Base-by-base conservation (phyloP, 805 yeast species). In the Saccharomycopsis guyanensis region DNA sequence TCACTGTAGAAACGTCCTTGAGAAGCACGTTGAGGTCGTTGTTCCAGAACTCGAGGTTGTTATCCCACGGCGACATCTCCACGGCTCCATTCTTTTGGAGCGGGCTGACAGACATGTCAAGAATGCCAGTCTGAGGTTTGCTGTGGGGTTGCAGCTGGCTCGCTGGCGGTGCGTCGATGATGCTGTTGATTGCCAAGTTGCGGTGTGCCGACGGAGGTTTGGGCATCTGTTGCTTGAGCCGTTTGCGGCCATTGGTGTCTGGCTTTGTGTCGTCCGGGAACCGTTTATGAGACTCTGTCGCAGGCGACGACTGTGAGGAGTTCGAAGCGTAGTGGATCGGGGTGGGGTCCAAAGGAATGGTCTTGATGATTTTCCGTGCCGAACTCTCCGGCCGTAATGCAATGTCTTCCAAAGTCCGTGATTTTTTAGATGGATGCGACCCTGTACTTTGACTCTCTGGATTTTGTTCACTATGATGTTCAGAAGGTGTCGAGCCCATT, bases 261-360 rank as follows among this genome's bases (percentile, higher is more conserved):
- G 40, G 40, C 15, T 37, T 16, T 19, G 27, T 18, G 7, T 34
- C 38, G 33, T 12, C 12, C 33, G n/a, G 33, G 6, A 19, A 8
- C 13, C 38, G 29, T 25, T 25, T 25, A 6, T 25, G 29, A 10
- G 29, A 7, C 29, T 25, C 29, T 25, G 29, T 10, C 29, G 29
- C 10, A 25, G 29, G 10, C 29, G 10, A 10, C 29, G 6, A 10
- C 29, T 25, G 29, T 10, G 29, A 25, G 10, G 10, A 10, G 29
- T 25, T 25, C 18, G 37, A 33, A 7, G 20, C 37, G 10, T 27
- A 36, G 22, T 41, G 62, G 33, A 85, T 85, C 3, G 95, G 95
- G 45, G 76, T 81, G 0, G 95, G 95, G 59, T 85, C 95, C 52
- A 85, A 65, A 2, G 95, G 95, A 54, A 85, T 80, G 0, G 89